A percentile compares a stretch with the other conserved stretches of the same genome.
phyloP scores from a whole-genome alignment of 805 yeast genomes.

The Phaffomyces antillensis region DNA sequence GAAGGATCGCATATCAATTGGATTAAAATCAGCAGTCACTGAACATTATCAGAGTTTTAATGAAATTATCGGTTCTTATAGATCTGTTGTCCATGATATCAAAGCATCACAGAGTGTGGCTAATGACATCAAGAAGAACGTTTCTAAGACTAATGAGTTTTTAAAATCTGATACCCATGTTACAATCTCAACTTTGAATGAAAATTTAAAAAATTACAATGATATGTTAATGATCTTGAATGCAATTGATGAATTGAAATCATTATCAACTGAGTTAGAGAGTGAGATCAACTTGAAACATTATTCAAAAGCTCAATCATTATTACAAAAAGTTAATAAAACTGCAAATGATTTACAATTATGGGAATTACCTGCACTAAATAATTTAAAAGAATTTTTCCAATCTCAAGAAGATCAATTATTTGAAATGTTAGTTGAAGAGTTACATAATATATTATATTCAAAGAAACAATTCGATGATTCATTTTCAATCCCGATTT shows the following conservation, averaged over 20 bases:
- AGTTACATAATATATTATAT: constrained; percentile 63
- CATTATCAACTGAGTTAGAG: constrained; percentile 59
- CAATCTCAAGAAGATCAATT: constrained; percentile 52
- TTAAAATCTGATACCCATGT: constrained; percentile 3
- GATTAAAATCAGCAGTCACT: constrained; percentile 65
- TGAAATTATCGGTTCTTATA: constrained; percentile 78
- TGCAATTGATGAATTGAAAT: constrained; percentile 53
- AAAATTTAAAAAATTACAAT: constrained; percentile 51
- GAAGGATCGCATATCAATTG: constrained; percentile 46
- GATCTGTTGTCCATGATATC: constrained; percentile 56
- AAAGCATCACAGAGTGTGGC: constrained; percentile 59
- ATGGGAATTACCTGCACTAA: constrained; percentile 52
- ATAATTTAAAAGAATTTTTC: constrained; percentile 42
- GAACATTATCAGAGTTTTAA: constrained; percentile 81
- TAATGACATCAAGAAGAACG: constrained; percentile 37
- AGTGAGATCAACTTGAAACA: constrained; percentile 59
- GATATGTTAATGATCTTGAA: constrained; percentile 67
- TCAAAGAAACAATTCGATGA: constrained; percentile 32
- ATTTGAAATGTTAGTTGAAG: constrained; percentile 71
- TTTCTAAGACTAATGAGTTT: constrained; percentile 18
- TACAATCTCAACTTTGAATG: constrained; percentile 38
- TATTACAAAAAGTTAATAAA: constrained; percentile 38
- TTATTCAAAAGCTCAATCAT: constrained; percentile 56
- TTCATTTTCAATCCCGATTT: constrained; percentile 7
- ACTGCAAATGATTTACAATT: constrained; percentile 44